Base-by-base conservation (phyloP, 192 early-diverging fungal species). In the Backusella morwellensis region DNA sequence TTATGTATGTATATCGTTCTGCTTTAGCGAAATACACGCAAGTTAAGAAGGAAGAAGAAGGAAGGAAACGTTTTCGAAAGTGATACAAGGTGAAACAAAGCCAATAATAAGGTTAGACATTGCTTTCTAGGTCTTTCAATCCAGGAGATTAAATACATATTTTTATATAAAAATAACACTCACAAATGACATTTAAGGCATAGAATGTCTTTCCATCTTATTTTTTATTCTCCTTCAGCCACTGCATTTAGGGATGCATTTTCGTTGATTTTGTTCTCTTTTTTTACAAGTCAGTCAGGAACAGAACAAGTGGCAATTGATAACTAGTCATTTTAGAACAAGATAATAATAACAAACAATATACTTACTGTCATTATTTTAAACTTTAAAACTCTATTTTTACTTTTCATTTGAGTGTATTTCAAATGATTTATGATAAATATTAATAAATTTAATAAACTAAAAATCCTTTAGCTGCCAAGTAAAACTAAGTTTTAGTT, bases 161-260 rank as follows among this genome's bases (percentile, higher is more conserved):
- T 56, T 56, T 38, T 63, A 29, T 63, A 29, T 26, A 63, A 63
- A 63, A 63, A 63, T 63, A 63, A 63, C 56, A 63, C 26, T 29
- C 56, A 63, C 9, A 63, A 63, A n/a, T 63, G 56, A 63, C 56
- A 63, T 63, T 63, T 63, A 63, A 63, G 56, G 56, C 7, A 63
- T 63, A 63, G 56, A 29, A 14, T 63, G 23, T 14, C 56, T 63
- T 63, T 29, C 26, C 4, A 29, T 63, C 9, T 29, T 63, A 14
- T 29, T 29, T 59, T 63, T 63, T 63, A 26, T 63, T 63, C 56
- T 63, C 56, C 56, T 63, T 63, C 56, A 63, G 56, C 56, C 56
- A 63, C 56, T 63, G 56, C 56, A 63, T 63, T 63, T 63, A 63
- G 56, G 56, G 56, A 63, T 63, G 56, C 56, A 63, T 29, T 29